These are phyloP conservation scores for Lanmaoa rubissima DNA, from an alignment of 768 basidiomycete species.

Conservation along the genomic window DNA sequence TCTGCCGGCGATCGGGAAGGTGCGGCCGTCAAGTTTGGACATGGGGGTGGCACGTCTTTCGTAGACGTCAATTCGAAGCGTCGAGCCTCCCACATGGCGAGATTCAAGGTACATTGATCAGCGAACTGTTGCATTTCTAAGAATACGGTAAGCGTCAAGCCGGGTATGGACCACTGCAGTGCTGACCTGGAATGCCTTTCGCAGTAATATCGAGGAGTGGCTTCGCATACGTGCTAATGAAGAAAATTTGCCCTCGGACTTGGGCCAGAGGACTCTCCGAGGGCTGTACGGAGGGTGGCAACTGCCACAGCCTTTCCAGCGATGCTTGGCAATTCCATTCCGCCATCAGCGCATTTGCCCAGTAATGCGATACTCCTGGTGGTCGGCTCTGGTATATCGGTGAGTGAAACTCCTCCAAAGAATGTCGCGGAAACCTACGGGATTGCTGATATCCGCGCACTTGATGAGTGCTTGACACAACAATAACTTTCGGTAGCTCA, in stretches of 20 bases:
- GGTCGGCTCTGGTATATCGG: conserved; percentile 70
- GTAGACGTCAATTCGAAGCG: conserved; percentile 37
- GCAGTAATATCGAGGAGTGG: conserved; percentile 81
- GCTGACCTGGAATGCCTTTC: conserved; percentile 65
- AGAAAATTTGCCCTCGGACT: conserved; percentile 84
- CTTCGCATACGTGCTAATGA: conserved; percentile 77
- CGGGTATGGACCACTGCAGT: neutral
- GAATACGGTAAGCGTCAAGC: conserved; percentile 10
- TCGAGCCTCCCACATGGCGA: conserved; percentile 64
- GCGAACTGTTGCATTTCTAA: conserved; percentile 69
- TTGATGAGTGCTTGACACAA: conserved; percentile 92
- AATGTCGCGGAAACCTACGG: conserved; percentile 53
- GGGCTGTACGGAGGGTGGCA: conserved; percentile 56
- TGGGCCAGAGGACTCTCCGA: conserved; percentile 56
- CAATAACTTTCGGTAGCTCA: conserved; percentile 57
- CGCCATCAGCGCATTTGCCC: conserved; percentile 83
- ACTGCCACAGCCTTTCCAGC: conserved; percentile 76
- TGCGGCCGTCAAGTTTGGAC: conserved; percentile 11
- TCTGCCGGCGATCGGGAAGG: conserved; percentile 39
- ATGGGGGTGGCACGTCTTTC: conserved; percentile 5
- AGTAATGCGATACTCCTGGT: conserved; percentile 85
- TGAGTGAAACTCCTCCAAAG: conserved; percentile 7
- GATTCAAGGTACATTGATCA: conserved; percentile 65
- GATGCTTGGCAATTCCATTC: conserved; percentile 91
- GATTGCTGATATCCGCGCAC: conserved; percentile 98